Evolutionary conservation across 2,329 filamentous ascomycete species (phyloP).

Genomic region (Colletotrichum eremochloae): DNA sequence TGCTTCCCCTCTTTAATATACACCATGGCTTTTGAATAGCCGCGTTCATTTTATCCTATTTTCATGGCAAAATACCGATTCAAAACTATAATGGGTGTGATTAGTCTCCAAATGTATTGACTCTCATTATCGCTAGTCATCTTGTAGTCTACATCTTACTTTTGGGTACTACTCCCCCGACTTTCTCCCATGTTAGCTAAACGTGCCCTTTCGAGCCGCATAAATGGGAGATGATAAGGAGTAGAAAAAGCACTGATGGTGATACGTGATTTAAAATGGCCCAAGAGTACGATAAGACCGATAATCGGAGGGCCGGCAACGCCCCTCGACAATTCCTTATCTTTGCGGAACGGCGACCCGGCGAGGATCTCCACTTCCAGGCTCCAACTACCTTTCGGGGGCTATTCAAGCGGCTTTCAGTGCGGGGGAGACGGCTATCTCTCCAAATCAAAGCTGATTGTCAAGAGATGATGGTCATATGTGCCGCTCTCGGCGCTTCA

Average conservation of each 20-base stretch:
- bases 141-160: too few species aligned
- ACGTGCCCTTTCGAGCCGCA: background rate
- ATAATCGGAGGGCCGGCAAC: constrained; percentile 14
- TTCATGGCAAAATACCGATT: too few species aligned
- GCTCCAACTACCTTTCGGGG: constrained; percentile 39
- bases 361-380: constrained; percentile 7
- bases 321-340: constrained; percentile 40
- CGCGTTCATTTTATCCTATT: too few species aligned
- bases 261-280: background rate
- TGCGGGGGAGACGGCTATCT: constrained; percentile 22
- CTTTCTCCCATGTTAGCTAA: rapidly evolving
- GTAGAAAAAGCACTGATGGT: too few species aligned
- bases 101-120: too few species aligned
- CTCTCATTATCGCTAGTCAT: too few species aligned
- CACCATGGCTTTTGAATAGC: too few species aligned
- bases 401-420: constrained; percentile 8
- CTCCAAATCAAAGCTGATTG: constrained; percentile 11
- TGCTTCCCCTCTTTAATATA: background rate
- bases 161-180: too few species aligned
- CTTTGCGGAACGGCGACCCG: constrained; percentile 37
- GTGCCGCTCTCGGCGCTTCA: constrained; percentile 16
- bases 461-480: constrained; percentile 8
- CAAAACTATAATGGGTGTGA: too few species aligned
- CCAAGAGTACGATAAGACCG: background rate
- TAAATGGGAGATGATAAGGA: too few species aligned